A percentile compares a stretch with the other conserved stretches of the same genome.
Evolutionary conservation across 352 stramenopile species (phyloP).

Genomic region (Stephanocyclus meneghinianus): DNA sequence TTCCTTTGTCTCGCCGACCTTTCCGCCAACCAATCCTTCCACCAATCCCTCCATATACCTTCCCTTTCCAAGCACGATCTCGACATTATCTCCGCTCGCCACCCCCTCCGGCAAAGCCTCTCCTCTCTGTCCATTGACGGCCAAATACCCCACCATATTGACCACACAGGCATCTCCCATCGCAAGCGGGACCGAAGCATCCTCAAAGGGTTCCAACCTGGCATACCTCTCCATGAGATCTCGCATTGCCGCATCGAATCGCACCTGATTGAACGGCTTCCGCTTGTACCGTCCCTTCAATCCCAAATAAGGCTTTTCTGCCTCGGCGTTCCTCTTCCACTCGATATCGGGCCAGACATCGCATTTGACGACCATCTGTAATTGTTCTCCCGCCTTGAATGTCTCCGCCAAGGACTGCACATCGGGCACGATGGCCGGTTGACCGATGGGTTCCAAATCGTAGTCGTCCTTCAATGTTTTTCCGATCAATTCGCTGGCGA

Average conservation of each 20-base stretch:
- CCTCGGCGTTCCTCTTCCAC: conserved; percentile 59
- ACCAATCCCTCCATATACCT: conserved; percentile 82
- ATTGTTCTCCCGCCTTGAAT: conserved; percentile 63
- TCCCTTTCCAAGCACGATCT: conserved; percentile 74
- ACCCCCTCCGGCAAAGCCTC: conserved; percentile 72
- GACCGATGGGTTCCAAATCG: conserved; percentile 76
- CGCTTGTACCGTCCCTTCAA: conserved; percentile 69
- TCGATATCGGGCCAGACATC: conserved; percentile 82
- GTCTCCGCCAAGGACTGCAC: conserved; percentile 62
- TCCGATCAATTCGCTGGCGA: conserved; percentile 67
- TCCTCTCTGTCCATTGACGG: conserved; percentile 64
- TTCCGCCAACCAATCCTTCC: conserved; percentile 75
- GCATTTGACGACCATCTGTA: conserved; percentile 69
- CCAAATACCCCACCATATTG: conserved; percentile 82
- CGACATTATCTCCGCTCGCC: conserved; percentile 77
- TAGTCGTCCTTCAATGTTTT: conserved; percentile 71
- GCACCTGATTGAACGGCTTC: conserved; percentile 79
- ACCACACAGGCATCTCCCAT: conserved; percentile 79
- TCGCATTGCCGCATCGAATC: conserved; percentile 70
- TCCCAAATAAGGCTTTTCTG: conserved; percentile 70
- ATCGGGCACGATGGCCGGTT: conserved; percentile 55
- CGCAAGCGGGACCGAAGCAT: conserved; percentile 42
- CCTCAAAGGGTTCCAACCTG: conserved; percentile 57
- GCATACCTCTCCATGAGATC: conserved; percentile 79
- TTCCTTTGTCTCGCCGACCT: conserved; percentile 69